A percentile compares a stretch with the other conserved stretches of the same genome.
These are phyloP conservation scores for Litsea cubeba DNA, from an alignment of 164 flowering plant genomes.

Conservation along the genomic window DNA sequence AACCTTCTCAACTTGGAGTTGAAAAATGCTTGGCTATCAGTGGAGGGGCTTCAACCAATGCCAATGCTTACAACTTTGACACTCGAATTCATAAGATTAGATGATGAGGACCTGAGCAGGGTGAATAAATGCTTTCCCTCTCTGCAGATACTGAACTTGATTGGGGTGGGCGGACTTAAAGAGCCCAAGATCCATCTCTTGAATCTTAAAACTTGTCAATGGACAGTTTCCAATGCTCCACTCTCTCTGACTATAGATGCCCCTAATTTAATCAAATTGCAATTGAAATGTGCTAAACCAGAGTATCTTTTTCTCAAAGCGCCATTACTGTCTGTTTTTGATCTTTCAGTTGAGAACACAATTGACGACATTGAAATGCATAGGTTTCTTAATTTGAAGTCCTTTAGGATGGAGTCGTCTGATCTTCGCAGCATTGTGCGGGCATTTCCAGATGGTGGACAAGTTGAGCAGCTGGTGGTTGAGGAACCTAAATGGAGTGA, in stretches of 20 bases:
- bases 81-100: slow-evolving; percentile 39
- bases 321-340: slow-evolving; percentile 33
- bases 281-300: slow-evolving; percentile 34
- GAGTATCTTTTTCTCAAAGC: slow-evolving; percentile 28
- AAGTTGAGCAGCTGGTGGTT: slow-evolving; percentile 26
- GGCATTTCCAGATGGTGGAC: slow-evolving; percentile 17
- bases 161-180: slow-evolving; percentile 44
- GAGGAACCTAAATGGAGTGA: slow-evolving; percentile 19
- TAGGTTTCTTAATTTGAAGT: slow-evolving; percentile 24
- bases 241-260: slow-evolving; percentile 30
- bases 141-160: slow-evolving; percentile 33
- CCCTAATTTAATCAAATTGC: slow-evolving; percentile 33
- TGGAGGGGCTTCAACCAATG: slow-evolving; percentile 39
- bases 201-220: slow-evolving; percentile 38
- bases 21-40: slow-evolving; percentile 55
- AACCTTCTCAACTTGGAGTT: slow-evolving; percentile 31
- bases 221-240: slow-evolving; percentile 43
- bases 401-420: slow-evolving; percentile 28
- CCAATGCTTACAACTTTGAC: slow-evolving; percentile 37
- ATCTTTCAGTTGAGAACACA: slow-evolving; percentile 32
- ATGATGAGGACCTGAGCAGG: slow-evolving; percentile 44
- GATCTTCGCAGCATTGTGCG: slow-evolving; percentile 19
- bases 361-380: slow-evolving; percentile 13
- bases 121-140: slow-evolving; percentile 39
- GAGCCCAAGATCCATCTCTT: slow-evolving; percentile 37